A percentile compares a stretch with the other conserved stretches of the same genome.
Conservation (phyloP, 106 monocot genomes). For the Dioscorea dumetorum region DNA sequence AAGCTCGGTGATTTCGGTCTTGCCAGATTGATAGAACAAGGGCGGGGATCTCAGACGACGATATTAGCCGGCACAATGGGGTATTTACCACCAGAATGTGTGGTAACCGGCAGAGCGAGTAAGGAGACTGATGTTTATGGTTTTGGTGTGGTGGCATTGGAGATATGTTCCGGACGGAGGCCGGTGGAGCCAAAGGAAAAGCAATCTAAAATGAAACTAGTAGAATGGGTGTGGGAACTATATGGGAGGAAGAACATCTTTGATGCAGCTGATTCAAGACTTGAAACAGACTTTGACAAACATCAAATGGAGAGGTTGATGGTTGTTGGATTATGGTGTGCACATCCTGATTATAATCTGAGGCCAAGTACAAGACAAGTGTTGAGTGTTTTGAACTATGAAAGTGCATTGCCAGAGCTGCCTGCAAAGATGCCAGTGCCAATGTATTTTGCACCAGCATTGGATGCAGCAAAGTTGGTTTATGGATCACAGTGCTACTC, state of each 20-base stretch:
- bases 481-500: too few relatives aligned
- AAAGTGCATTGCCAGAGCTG: slow-evolving; percentile 20
- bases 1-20: slow-evolving; percentile 41
- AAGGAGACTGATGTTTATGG: slow-evolving; percentile 40
- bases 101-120: slow-evolving; percentile 27
- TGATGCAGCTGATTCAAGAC: slow-evolving; percentile 22
- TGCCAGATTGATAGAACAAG: slow-evolving; percentile 34
- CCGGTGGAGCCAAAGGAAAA: slow-evolving; percentile 19
- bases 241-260: slow-evolving; percentile 11
- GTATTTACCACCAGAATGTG: slow-evolving; percentile 29
- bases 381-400: slow-evolving; percentile 17
- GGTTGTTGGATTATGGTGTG: slow-evolving; percentile 36
- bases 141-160: slow-evolving; percentile 33
- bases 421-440: slow-evolving; percentile 27
- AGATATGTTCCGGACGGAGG: slow-evolving; percentile 29
- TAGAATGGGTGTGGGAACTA: slow-evolving; percentile 32
- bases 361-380: slow-evolving; percentile 28
- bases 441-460: slow-evolving; percentile 10
- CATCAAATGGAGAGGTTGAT: slow-evolving; percentile 25
- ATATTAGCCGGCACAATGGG: slow-evolving; percentile 35
- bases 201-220: slow-evolving; percentile 4
- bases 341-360: slow-evolving; percentile 25
- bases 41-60: slow-evolving; percentile 19
- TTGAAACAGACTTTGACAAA: slow-evolving; percentile 8
- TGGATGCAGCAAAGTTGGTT: slow-evolving; percentile 1